Conservation (phyloP, 176 grass and related monocot species). For the Luzula sylvatica region DNA sequence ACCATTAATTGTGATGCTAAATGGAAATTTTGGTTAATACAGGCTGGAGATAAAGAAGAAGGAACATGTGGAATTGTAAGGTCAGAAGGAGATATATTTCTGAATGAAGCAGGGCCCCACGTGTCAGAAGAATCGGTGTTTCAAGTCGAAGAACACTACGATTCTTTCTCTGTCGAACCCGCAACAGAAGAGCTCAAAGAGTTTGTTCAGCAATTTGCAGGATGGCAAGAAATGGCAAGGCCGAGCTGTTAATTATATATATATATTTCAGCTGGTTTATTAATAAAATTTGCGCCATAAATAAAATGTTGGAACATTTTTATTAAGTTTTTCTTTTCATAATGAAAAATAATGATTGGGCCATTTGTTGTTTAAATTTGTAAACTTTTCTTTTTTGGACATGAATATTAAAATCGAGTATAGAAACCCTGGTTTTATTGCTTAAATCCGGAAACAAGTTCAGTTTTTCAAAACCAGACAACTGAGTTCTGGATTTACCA, state of each 20-base stretch:
- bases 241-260: conserved; percentile 23
- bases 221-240: conserved; percentile 51
- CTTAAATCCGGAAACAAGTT: too few species aligned
- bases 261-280: too few species aligned
- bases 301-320: not conserved
- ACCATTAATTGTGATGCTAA: too few species aligned
- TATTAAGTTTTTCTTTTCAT: too few species aligned
- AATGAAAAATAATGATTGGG: too few species aligned
- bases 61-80: conserved; percentile 30
- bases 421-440: too few species aligned
- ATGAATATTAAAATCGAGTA: too few species aligned
- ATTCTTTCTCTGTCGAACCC: conserved; percentile 44
- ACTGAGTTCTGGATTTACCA: too few species aligned
- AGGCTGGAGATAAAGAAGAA: conserved; percentile 55
- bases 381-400: too few species aligned
- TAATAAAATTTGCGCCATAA: too few species aligned
- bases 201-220: conserved; percentile 32
- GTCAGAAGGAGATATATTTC: conserved; percentile 67
- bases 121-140: conserved; percentile 27
- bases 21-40: not conserved
- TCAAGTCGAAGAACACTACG: conserved; percentile 27
- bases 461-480: too few species aligned
- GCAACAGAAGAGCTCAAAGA: conserved; percentile 42
- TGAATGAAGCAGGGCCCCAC: conserved; percentile 28
- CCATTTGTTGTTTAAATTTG: too few species aligned